Evolutionary conservation across 2,329 filamentous ascomycete genomes (phyloP), one percentile per base, ranked within the genome.

Genomic region (Neonectria sp.): DNA sequence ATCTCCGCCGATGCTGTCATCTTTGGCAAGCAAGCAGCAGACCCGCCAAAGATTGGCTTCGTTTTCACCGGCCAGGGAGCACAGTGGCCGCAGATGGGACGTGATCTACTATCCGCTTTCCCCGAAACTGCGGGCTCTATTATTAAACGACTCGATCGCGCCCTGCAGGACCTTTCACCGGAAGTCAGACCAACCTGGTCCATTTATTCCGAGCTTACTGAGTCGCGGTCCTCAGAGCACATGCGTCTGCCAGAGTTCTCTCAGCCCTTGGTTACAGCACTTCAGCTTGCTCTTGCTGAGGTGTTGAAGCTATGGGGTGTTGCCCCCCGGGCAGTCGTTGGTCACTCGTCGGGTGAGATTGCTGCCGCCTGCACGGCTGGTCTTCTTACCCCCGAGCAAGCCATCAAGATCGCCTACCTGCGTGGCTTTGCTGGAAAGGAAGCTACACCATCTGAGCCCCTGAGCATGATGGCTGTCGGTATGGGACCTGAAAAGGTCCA

Each of bases 241-340:
- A 43, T 77, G 5, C 51, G 72, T 45, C 37, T 71, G n/a, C 61
- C 74, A 6, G 68, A 73, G 11, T 60, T 75, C 33, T 76, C 76
- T 24, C 83, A 85, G 56, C 77, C 83, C 1, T 49, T 82, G 0
- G 83, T 79, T 48, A 83, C 82, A 2, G 80, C 80, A 0, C 24
- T 86, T 0, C 84, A 85, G 63, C 69, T 85, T 5, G 81, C 73
- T 3, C 65, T 84, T 1, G 73, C 82, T 0, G 75, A 82, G 6
- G 71, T 84, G 1, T 68, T 80, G 40, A 55, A 68, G 12, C 53
- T 60, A 4, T 78, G 74, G 49, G 75, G 74, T 3, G 62, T 83
- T 1, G 29, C 13, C 2, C 76, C 79, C 0, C 9, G 49, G 5
- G 73, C 69, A 3, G 76, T 81, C 1, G 73, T 81, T 2, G 80